These are phyloP conservation scores for Pichia norvegensis DNA, from an alignment of 1,139 yeast genomes.

Conservation along the genomic window DNA sequence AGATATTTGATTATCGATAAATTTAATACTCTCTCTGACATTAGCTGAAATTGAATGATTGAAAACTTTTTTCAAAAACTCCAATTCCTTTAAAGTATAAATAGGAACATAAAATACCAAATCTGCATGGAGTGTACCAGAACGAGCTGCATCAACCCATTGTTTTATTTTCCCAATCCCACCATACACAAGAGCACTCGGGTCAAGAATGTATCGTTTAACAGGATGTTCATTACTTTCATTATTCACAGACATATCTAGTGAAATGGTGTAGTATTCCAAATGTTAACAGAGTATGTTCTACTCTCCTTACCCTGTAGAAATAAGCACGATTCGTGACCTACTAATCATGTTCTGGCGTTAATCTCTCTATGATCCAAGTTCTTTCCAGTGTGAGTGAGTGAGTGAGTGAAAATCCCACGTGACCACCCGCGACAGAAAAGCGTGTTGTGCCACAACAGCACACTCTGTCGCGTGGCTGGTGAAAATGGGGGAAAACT, in stretches of 20 bases:
- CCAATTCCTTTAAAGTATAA: conserved; percentile 52
- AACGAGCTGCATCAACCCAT: conserved; percentile 39
- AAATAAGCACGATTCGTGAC: too few species aligned
- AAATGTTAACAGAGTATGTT: too few species aligned
- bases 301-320: too few species aligned
- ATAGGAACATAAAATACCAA: conserved; percentile 38
- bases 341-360: too few species aligned
- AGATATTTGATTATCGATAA: conserved; percentile 35
- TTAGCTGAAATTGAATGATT: conserved; percentile 44
- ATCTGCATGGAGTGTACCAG: neutral
- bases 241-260: neutral
- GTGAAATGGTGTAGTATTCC: too few species aligned
- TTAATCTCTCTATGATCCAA: too few species aligned
- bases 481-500: too few species aligned
- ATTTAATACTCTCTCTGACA: conserved; percentile 49
- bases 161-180: conserved; percentile 54
- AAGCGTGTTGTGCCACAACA: too few species aligned
- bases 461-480: too few species aligned
- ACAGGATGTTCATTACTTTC: neutral
- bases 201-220: conserved; percentile 43
- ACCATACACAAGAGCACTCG: conserved; percentile 45
- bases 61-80: conserved; percentile 46
- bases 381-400: too few species aligned
- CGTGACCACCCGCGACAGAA: too few species aligned
- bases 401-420: too few species aligned